phyloP scores from a whole-genome alignment of 2,329 filamentous ascomycete species.

The Trichophyton mentagrophytes region DNA sequence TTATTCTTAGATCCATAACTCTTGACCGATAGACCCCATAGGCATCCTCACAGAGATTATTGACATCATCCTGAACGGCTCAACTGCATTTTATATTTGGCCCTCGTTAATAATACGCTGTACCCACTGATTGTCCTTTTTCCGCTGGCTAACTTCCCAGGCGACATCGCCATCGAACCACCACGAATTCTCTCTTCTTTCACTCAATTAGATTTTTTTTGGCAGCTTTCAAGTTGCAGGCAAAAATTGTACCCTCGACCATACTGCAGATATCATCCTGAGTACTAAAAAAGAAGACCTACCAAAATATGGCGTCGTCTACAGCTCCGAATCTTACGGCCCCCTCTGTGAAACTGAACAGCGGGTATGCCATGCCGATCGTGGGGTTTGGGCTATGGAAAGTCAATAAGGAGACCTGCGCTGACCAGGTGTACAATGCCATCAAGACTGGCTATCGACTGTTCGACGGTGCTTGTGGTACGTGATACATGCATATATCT shows the following conservation, averaged over 20 bases:
- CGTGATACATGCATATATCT: constrained; percentile 7
- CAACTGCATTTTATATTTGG: no score
- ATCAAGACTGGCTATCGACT: constrained; percentile 50
- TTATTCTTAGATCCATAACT: no score
- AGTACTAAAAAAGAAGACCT: neutral
- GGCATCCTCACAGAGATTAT: neutral
- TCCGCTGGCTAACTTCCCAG: no score
- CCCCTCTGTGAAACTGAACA: constrained; percentile 14
- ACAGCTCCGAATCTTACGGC: neutral
- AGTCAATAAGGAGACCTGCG: constrained; percentile 58
- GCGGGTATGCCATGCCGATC: constrained; percentile 29
- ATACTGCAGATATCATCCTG: neutral
- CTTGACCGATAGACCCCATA: neutral
- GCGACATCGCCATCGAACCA: no score
- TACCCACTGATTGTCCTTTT: no score
- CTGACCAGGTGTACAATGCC: constrained; percentile 64
- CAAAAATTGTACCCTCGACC: neutral
- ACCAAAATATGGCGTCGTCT: neutral
- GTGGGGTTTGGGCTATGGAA: constrained; percentile 57
- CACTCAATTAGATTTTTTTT: no score
- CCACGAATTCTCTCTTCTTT: no score
- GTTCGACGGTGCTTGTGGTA: constrained; percentile 49
- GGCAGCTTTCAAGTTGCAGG: neutral
- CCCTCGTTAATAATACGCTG: no score
- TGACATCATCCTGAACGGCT: neutral